Evolutionary conservation across 1,139 yeast genomes (phyloP).

Genomic region (Hemisphaericaspora xylofermentans): DNA sequence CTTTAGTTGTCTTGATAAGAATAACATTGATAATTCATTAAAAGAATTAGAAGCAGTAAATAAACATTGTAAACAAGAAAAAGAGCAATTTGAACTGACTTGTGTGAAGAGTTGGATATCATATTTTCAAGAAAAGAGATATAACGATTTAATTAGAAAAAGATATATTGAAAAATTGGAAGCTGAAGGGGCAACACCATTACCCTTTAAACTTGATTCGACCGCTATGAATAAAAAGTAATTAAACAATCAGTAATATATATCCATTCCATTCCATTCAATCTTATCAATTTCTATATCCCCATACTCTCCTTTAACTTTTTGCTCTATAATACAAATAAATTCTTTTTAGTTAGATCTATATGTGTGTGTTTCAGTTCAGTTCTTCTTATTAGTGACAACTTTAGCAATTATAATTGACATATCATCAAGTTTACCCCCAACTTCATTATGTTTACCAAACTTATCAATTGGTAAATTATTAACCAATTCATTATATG

Average conservation of each 20-base stretch:
- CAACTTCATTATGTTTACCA: constrained; percentile 39
- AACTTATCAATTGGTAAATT: constrained; percentile 33
- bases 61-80: constrained; percentile 34
- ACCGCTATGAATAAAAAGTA: background rate
- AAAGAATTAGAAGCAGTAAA: constrained; percentile 34
- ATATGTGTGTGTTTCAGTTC: too few species aligned
- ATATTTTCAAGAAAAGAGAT: constrained; percentile 49
- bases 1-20: constrained; percentile 38
- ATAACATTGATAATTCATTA: constrained; percentile 46
- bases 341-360: too few species aligned
- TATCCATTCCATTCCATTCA: too few species aligned
- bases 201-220: constrained; percentile 43
- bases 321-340: too few species aligned
- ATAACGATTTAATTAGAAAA: constrained; percentile 41
- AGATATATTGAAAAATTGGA: constrained; percentile 44
- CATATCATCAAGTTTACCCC: constrained; percentile 60
- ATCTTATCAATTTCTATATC: too few species aligned
- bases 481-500: constrained; percentile 54
- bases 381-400: constrained; percentile 10
- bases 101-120: constrained; percentile 49
- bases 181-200: constrained; percentile 49
- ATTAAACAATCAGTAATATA: too few species aligned
- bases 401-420: constrained; percentile 52
- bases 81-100: constrained; percentile 36
- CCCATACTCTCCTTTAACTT: too few species aligned